phyloP scores from a whole-genome alignment of 2,329 filamentous ascomycete species.

The Aspergillus ruber region DNA sequence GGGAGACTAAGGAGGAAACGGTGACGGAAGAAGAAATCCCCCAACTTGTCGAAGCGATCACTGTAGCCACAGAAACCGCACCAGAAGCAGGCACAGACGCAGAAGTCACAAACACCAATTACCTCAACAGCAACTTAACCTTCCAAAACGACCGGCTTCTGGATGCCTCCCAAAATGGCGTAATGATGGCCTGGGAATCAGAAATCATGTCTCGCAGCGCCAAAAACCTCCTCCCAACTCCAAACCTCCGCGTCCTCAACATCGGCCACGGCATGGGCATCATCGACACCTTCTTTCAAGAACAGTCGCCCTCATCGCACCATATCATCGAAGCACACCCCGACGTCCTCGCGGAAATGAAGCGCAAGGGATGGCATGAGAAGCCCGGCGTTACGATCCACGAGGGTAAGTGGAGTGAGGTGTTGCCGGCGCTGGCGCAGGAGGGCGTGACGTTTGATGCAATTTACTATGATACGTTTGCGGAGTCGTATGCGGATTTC shows the following conservation, averaged over 20 bases:
- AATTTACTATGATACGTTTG: slow-evolving; percentile 97
- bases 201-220: slow-evolving; percentile 78
- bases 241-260: slow-evolving; percentile 68
- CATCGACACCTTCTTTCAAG: slow-evolving; percentile 69
- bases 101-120: slow-evolving; percentile 58
- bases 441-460: slow-evolving; percentile 69
- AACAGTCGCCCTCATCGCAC: slow-evolving; percentile 60
- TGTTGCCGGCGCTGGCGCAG: slow-evolving; percentile 62
- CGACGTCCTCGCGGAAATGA: slow-evolving; percentile 63
- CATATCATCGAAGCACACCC: slow-evolving; percentile 86
- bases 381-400: slow-evolving; percentile 56
- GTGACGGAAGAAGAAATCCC: slow-evolving; percentile 20
- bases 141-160: slow-evolving; percentile 63
- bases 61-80: slow-evolving; percentile 5
- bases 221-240: slow-evolving; percentile 55
- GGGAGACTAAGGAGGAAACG: slow-evolving; percentile 22
- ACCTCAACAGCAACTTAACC: slow-evolving; percentile 61
- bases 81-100: slow-evolving; percentile 12
- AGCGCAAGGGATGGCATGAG: slow-evolving; percentile 62
- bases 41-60: slow-evolving; percentile 15
- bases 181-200: slow-evolving; percentile 93
- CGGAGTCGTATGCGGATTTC: slow-evolving; percentile 82
- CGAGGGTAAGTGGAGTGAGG: slow-evolving; percentile 72
- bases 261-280: slow-evolving; percentile 91
- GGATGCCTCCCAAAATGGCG: slow-evolving; percentile 69